A percentile compares a stretch with the other conserved stretches of the same genome.
Evolutionary conservation across 768 basidiomycete species (phyloP).

Genomic region (Cystobasidium ongulense): DNA sequence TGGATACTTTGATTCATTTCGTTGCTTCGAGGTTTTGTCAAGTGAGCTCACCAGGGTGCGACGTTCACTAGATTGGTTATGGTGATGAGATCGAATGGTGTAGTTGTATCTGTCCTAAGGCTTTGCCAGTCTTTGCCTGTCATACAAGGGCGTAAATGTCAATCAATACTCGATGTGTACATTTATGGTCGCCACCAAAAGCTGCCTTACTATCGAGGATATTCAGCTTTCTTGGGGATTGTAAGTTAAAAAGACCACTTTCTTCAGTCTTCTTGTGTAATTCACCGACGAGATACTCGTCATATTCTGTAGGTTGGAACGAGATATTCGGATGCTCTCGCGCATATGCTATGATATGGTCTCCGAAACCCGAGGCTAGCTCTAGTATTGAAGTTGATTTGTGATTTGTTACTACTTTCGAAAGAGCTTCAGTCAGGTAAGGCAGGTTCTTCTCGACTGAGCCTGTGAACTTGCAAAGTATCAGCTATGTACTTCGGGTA

Average conservation of each 20-base stretch:
- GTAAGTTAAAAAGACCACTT: background rate
- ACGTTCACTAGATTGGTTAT: conserved; percentile 25
- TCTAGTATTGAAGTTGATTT: background rate
- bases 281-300: conserved; percentile 1
- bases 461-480: background rate
- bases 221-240: conserved; percentile 4
- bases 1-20: background rate
- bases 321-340: background rate
- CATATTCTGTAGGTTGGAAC: conserved; percentile 25
- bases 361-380: conserved; percentile 20
- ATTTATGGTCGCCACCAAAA: background rate
- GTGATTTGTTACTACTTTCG: background rate
- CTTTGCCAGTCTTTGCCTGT: conserved; percentile 2
- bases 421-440: background rate
- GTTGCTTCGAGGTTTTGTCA: background rate
- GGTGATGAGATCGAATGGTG: conserved; percentile 12
- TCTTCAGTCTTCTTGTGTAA: background rate
- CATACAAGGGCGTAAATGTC: background rate
- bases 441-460: conserved; percentile 21
- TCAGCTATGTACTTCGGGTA: background rate
- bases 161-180: background rate
- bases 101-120: background rate
- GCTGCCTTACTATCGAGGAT: background rate
- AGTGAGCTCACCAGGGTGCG: conserved; percentile 21
- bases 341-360: conserved; percentile 19